These are phyloP conservation scores for Fusarium foetens DNA, from an alignment of 2,329 filamentous ascomycete species.

Conservation along the genomic window DNA sequence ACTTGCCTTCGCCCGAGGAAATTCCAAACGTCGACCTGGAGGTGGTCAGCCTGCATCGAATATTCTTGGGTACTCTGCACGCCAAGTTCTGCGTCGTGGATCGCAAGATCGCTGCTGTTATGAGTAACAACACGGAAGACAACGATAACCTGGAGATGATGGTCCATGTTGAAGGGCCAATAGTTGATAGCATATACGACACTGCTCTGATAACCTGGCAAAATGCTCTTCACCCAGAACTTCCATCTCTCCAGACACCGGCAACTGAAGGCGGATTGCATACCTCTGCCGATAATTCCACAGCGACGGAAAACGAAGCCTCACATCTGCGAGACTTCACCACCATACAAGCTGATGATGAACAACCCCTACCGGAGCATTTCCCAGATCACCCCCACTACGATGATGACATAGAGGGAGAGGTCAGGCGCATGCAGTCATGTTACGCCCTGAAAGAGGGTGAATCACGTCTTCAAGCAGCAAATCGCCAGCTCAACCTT, in stretches of 20 bases:
- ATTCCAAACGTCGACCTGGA: slow-evolving; percentile 78
- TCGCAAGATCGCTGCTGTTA: slow-evolving; percentile 73
- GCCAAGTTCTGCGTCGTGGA: slow-evolving; percentile 83
- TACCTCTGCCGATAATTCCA: too few species aligned
- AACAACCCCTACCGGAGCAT: slow-evolving; percentile 60
- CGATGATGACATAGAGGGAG: slow-evolving; percentile 68
- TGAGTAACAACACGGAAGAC: slow-evolving; percentile 83
- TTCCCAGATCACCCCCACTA: slow-evolving; percentile 70
- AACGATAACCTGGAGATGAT: slow-evolving; percentile 88
- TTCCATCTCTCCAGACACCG: slow-evolving; percentile 7
- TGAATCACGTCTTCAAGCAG: slow-evolving; percentile 66
- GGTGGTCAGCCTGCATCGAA: slow-evolving; percentile 77
- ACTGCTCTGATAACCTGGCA: slow-evolving; percentile 79
- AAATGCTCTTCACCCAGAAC: slow-evolving; percentile 56
- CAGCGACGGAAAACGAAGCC: not conserved
- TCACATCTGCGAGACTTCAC: not conserved
- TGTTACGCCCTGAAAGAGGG: slow-evolving; percentile 59
- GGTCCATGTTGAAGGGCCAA: slow-evolving; percentile 77
- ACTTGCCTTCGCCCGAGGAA: slow-evolving; percentile 69
- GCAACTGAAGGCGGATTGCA: not conserved
- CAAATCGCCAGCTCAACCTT: slow-evolving; percentile 74
- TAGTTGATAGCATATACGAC: slow-evolving; percentile 81
- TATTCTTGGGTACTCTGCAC: slow-evolving; percentile 79
- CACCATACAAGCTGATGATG: not conserved
- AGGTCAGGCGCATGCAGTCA: slow-evolving; percentile 70